Base-by-base conservation (phyloP, 805 yeast species). In the Pichia kluyveri region DNA sequence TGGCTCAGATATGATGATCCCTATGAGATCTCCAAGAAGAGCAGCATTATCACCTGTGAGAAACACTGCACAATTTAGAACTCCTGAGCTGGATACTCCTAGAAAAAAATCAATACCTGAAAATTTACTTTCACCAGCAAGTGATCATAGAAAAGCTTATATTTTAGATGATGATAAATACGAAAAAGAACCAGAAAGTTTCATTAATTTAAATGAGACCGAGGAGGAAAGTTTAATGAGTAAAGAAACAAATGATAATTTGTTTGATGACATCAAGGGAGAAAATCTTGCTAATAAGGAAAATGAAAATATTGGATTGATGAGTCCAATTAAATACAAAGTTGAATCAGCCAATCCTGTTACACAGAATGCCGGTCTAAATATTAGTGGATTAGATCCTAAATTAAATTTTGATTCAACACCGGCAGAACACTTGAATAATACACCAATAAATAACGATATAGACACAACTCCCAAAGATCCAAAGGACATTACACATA, bases 1-100 rank as follows among this genome's bases (percentile, higher is more conserved):
- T 23, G 52, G 48, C n/a, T 53, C 58, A 14, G 56, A 52, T 19
- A 59, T 54, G 17, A 57, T 56, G 5, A 62, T 62, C 32, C 68
- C 69, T 14, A 40, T 60, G 17, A 55, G 67, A 45, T 64, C 69
- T 15, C 69, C 69, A 2, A 56, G 54, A 40, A 54, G 67, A 44
- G 28, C 47, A 12, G 41, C 41, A 4, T 8, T 46, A 3, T 52
- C 56, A 5, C 56, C 56, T 5, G 47, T 51, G 12, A 44, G 46
- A 37, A 49, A 48, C 28, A 52, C 56, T 6, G 40, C 54, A 4
- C 56, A 53, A 40, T 53, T 45, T 30, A 47, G 55, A 50, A 53
- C 56, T 7, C 56, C 56, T 8, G 56, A 53, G 19, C 39, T 53
- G 8, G 44, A 42, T 10, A 47, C 56, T 5, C 56, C 56, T 17